Evolutionary conservation across 257 asterid genomes (phyloP).

Genomic region (Eustoma russellianum): DNA sequence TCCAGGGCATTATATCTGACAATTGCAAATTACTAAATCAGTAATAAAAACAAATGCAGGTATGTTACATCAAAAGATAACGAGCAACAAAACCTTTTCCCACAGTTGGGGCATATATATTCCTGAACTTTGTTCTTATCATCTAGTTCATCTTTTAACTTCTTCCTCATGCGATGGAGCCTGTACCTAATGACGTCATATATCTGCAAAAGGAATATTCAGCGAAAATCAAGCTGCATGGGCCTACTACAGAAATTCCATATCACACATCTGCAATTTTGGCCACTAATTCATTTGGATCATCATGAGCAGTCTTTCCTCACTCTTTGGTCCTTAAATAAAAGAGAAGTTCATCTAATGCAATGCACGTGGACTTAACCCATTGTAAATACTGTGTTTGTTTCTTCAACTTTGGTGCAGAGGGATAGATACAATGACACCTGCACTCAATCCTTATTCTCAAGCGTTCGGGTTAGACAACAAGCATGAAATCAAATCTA

Average conservation of each 20-base stretch:
- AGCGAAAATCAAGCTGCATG: background rate
- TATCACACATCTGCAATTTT: too few species aligned
- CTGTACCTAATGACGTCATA: constrained; percentile 92
- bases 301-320: too few species aligned
- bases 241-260: background rate
- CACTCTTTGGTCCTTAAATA: too few species aligned
- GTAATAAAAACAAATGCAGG: constrained; percentile 7
- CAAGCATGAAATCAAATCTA: too few species aligned
- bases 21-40: constrained; percentile 11
- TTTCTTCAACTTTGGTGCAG: too few species aligned
- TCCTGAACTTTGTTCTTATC: constrained; percentile 87
- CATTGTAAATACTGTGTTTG: too few species aligned
- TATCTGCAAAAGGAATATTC: constrained; percentile 42
- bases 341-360: too few species aligned
- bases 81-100: constrained; percentile 42
- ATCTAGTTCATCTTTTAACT: constrained; percentile 87
- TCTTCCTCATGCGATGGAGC: constrained; percentile 87
- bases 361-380: too few species aligned
- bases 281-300: too few species aligned
- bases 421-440: too few species aligned
- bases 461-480: too few species aligned
- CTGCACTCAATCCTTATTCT: too few species aligned
- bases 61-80: constrained; percentile 1
- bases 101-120: constrained; percentile 84
- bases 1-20: constrained; percentile 83